phyloP scores from a whole-genome alignment of 768 basidiomycete species.

The Tricholoma sp. region DNA sequence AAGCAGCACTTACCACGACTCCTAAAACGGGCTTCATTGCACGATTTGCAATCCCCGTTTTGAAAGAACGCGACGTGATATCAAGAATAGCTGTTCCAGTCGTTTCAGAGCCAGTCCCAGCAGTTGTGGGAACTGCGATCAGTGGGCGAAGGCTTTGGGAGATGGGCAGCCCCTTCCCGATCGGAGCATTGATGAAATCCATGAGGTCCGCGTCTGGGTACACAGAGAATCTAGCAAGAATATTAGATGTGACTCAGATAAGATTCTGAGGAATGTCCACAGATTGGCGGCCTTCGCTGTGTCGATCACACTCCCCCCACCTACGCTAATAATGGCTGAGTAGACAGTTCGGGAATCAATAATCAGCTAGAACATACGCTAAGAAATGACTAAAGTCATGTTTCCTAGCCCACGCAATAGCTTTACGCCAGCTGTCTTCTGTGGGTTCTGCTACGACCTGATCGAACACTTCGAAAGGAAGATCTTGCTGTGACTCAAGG shows the following conservation, averaged over 20 bases:
- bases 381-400: constrained; percentile 93
- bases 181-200: constrained; percentile 96
- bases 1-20: constrained; percentile 46
- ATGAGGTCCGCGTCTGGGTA: constrained; percentile 91
- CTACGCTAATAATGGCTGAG: constrained; percentile 47
- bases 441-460: constrained; percentile 87
- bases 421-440: constrained; percentile 82
- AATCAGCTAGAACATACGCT: constrained; percentile 47
- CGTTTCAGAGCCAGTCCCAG: constrained; percentile 92
- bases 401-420: constrained; percentile 82
- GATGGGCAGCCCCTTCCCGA: constrained; percentile 89
- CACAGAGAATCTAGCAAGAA: constrained; percentile 61
- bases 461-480: constrained; percentile 80
- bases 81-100: constrained; percentile 94
- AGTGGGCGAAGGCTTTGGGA: constrained; percentile 69
- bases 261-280: constrained; percentile 28
- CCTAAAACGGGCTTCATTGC: constrained; percentile 89
- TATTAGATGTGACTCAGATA: constrained; percentile 1
- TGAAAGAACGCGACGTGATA: constrained; percentile 88
- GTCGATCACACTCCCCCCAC: constrained; percentile 94
- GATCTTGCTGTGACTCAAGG: constrained; percentile 70
- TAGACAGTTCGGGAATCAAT: not conserved
- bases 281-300: constrained; percentile 95
- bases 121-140: constrained; percentile 73
- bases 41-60: constrained; percentile 93